These are phyloP conservation scores for Ilex aquifolium DNA, from an alignment of 257 asterid species.

Conservation along the genomic window DNA sequence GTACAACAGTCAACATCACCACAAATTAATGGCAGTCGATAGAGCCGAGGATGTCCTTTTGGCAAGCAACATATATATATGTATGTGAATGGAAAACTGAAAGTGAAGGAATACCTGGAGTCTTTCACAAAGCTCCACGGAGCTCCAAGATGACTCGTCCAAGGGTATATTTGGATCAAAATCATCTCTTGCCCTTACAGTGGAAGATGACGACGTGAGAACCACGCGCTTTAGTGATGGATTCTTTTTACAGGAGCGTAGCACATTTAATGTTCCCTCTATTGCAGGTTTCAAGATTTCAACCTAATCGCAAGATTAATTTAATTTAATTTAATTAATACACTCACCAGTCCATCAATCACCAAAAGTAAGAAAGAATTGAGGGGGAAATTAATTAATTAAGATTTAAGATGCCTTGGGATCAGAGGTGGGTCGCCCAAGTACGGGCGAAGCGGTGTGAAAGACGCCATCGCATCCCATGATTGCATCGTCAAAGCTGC, in stretches of 20 bases:
- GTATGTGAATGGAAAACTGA: neutral
- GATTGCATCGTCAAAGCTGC: slow-evolving; percentile 78
- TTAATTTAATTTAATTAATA: too few species aligned
- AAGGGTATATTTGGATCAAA: slow-evolving; percentile 39
- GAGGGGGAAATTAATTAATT: too few species aligned
- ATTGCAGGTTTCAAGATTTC: slow-evolving; percentile 82
- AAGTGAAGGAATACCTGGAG: slow-evolving; percentile 34
- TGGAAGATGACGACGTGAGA: slow-evolving; percentile 86
- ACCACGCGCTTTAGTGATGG: slow-evolving; percentile 65
- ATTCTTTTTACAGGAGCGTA: slow-evolving; percentile 73
- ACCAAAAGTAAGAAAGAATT: too few species aligned
- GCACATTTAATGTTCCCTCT: slow-evolving; percentile 81
- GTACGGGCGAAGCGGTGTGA: slow-evolving; percentile 95
- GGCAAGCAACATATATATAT: neutral
- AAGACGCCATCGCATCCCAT: slow-evolving; percentile 79
- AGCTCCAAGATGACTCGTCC: slow-evolving; percentile 88
- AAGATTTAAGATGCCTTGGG: slow-evolving; percentile 2
- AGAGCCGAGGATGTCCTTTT: too few species aligned
- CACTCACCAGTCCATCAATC: too few species aligned
- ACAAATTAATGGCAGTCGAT: too few species aligned
- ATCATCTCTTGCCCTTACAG: slow-evolving; percentile 61
- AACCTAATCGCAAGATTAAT: slow-evolving; percentile 20
- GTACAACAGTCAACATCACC: neutral
- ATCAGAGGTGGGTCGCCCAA: slow-evolving; percentile 37
- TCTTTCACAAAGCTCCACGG: slow-evolving; percentile 54